Evolutionary conservation across 768 basidiomycete genomes (phyloP), one percentile per base, ranked within the genome.

Genomic region (Ramaria sp.): DNA sequence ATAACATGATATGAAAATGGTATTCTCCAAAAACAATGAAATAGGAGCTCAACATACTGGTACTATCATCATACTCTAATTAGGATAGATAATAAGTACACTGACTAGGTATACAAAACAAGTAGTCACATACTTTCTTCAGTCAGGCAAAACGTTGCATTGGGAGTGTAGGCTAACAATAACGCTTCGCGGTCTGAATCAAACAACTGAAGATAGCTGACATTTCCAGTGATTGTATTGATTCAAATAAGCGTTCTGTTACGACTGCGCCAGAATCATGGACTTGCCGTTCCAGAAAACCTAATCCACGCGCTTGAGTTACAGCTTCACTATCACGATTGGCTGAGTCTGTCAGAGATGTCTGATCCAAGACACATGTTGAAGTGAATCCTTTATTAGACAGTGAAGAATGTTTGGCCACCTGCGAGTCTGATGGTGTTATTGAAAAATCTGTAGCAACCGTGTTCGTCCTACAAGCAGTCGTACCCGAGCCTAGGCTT

Each of bases 261-360:
- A 34, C 13, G 20, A 25, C n/a, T 7, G 3, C 16, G 18, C 39
- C 32, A 34, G 8, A 8, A 12, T 8, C 20, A 6, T 8, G 2
- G 3, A 34, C 53, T 55, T 15, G 28, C 53, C 44, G 42, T 55
- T 55, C 53, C 15, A 55, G 27, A 48, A 55, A 55, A 9, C 45
- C 43, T 16, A 55, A 22, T 15, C 53, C 53, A 25, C 53, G 42
- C 0, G 43, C 18, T 37, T 50, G 48, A n/a, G 18, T 50, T 13
- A 20, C 24, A 34, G 7, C 30, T 30, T 15, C 16, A 34, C 30
- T 20, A n/a, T 34, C 28, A n/a, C 18, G 1, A 8, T 10, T 7
- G 24, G 28, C 45, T 24, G 45, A 12, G 6, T 18, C 2, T 22
- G 13, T 6, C 45, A 24, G 20, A n/a, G 20, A 16, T 41, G 39